These are phyloP conservation scores for Calocybe cyanea DNA, from an alignment of 768 basidiomycete species.

Conservation along the genomic window DNA sequence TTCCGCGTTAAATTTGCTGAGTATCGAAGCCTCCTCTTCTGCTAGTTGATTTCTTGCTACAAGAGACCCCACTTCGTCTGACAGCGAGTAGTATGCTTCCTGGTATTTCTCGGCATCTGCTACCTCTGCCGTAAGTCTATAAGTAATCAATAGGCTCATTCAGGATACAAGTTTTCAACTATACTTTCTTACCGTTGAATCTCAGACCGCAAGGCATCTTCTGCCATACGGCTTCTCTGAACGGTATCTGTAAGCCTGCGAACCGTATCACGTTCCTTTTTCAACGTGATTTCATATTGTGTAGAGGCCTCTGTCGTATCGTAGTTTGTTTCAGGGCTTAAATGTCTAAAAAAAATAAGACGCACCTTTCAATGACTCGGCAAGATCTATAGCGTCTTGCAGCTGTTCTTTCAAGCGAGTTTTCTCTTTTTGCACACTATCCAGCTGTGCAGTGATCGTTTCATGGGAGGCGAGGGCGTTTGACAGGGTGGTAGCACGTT, in stretches of 20 bases:
- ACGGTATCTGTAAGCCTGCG: conserved; percentile 48
- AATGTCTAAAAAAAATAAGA: conserved; percentile 17
- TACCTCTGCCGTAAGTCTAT: conserved; percentile 47
- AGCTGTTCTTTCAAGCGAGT: conserved; percentile 13
- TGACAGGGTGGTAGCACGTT: conserved; percentile 34
- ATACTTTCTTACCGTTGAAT: conserved; percentile 54
- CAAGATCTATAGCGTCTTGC: conserved; percentile 19
- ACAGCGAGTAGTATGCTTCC: conserved; percentile 64
- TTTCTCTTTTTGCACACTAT: conserved; percentile 36
- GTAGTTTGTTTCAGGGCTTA: conserved; percentile 24
- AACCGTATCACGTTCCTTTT: conserved; percentile 42
- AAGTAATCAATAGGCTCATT: conserved; percentile 1
- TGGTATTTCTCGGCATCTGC: conserved; percentile 61
- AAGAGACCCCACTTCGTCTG: conserved; percentile 61
- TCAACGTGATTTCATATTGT: conserved; percentile 31
- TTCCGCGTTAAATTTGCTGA: conserved; percentile 81
- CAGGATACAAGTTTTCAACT: neutral
- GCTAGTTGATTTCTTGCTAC: conserved; percentile 71
- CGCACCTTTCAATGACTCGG: conserved; percentile 18
- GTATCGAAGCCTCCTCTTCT: conserved; percentile 71
- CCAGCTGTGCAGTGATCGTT: conserved; percentile 37
- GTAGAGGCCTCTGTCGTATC: conserved; percentile 20
- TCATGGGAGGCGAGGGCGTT: conserved; percentile 37
- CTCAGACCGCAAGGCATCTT: conserved; percentile 66
- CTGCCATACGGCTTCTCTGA: conserved; percentile 57